phyloP scores from a whole-genome alignment of 306 rosid species.

The Rubus parviflorus region DNA sequence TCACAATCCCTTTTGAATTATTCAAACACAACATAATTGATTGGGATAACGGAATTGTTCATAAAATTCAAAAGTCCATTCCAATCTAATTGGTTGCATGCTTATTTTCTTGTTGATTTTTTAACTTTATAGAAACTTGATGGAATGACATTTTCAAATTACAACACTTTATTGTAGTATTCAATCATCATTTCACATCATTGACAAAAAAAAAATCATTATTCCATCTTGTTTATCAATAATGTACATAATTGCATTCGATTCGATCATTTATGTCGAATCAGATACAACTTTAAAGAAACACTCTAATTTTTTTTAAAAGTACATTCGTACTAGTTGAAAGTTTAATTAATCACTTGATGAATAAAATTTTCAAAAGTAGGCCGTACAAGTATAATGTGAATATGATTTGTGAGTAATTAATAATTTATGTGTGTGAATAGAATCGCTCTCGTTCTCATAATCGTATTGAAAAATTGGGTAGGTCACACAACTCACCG shows the following conservation, averaged over 20 bases:
- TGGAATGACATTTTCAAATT: neutral
- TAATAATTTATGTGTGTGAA: neutral
- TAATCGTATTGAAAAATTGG: neutral
- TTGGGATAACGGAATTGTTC: neutral
- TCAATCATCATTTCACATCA: neutral
- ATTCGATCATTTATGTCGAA: neutral
- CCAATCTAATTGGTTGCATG: neutral
- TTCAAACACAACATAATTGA: neutral
- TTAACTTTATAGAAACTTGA: neutral
- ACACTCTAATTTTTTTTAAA: too few species aligned
- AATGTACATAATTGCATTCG: neutral
- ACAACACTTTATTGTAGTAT: neutral
- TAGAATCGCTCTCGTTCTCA: neutral
- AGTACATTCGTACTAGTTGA: neutral
- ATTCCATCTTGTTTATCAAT: neutral
- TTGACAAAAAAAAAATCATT: neutral
- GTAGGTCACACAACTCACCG: neutral
- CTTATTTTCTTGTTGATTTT: neutral
- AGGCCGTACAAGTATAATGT: neutral
- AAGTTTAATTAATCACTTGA: neutral
- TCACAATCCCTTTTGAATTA: neutral
- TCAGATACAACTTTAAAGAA: too few species aligned
- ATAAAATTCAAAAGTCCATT: neutral
- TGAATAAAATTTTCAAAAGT: too few species aligned
- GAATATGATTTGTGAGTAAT: neutral